A percentile compares a stretch with the other conserved stretches of the same genome.
Evolutionary conservation across 495 filamentous ascomycete genomes (phyloP).

Genomic region (Annulohypoxylon nitens): DNA sequence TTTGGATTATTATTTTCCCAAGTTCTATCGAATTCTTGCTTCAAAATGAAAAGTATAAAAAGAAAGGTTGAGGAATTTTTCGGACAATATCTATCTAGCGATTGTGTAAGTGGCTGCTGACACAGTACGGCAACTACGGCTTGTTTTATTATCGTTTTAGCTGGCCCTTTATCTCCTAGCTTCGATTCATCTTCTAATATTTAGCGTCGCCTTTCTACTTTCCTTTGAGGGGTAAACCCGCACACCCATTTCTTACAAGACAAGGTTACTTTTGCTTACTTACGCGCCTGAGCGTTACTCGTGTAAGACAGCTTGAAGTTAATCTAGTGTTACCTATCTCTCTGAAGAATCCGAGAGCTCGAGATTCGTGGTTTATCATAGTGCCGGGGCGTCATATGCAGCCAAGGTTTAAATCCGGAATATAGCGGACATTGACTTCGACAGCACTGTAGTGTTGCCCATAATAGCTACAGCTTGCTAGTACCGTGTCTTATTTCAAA

Average conservation of each 20-base stretch:
- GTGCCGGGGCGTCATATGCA: neutral
- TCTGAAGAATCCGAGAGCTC: neutral
- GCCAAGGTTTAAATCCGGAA: neutral
- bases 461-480: neutral
- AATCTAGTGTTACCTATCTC: neutral
- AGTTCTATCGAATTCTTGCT: neutral
- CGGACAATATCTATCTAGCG: neutral
- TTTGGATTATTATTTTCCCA: constrained; percentile 4
- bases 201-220: constrained; percentile 1
- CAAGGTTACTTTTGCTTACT: constrained; percentile 10
- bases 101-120: neutral
- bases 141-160: neutral
- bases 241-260: neutral
- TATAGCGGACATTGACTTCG: neutral
- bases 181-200: neutral
- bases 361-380: neutral
- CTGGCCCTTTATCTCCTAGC: neutral
- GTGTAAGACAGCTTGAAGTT: neutral
- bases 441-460: neutral
- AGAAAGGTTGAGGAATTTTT: neutral
- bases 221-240: constrained; percentile 13
- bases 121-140: neutral
- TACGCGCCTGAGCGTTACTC: neutral
- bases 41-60: neutral
- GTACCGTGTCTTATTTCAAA: neutral